A percentile compares a stretch with the other conserved stretches of the same genome.
Evolutionary conservation across 257 asterid species (phyloP).

Genomic region (Solanum bulbocastanum): DNA sequence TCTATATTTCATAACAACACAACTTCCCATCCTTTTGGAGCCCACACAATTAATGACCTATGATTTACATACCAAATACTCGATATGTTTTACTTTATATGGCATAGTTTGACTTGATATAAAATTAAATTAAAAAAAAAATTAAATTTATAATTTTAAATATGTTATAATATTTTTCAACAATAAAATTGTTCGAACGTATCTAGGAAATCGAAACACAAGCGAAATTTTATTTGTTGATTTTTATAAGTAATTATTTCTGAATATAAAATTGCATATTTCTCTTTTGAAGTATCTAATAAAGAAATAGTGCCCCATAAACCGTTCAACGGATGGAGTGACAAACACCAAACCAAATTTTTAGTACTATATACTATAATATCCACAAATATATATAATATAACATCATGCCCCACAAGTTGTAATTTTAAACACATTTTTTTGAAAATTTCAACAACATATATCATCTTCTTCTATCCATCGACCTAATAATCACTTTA

Average conservation of each 20-base stretch:
- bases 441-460: background rate
- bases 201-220: background rate
- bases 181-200: background rate
- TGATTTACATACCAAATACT: background rate
- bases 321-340: background rate
- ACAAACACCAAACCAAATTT: background rate
- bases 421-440: background rate
- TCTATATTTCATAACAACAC: background rate
- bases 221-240: background rate
- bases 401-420: background rate
- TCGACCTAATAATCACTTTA: background rate
- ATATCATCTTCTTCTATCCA: background rate
- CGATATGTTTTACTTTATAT: background rate
- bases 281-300: background rate
- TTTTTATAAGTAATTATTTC: no score
- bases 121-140: background rate
- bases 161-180: background rate
- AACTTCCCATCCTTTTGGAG: no score
- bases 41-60: background rate
- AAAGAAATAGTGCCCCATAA: background rate
- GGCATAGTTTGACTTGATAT: background rate
- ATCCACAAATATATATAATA: no score
- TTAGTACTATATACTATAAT: background rate
- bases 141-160: background rate
- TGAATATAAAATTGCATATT: background rate